Conservation (phyloP, 139 green algal species). For the Chlamydomonas sp. region DNA sequence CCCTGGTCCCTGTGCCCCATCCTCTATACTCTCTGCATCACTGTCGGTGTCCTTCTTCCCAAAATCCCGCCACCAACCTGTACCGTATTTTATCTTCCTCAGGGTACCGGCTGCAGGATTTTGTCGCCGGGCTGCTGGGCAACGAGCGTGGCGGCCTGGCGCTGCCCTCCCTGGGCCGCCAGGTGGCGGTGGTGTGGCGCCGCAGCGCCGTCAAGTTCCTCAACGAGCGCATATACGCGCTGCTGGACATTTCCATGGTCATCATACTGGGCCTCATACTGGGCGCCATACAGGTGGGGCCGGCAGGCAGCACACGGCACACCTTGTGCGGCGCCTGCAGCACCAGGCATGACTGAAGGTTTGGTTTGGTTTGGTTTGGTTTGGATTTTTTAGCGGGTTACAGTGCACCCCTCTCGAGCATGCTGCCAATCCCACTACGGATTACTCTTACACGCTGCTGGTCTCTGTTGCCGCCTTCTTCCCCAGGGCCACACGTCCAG, state of each 20-base stretch:
- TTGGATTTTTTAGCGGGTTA: too few relatives aligned
- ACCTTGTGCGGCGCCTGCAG: too few relatives aligned
- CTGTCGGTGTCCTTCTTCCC: too few relatives aligned
- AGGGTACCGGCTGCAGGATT: background rate
- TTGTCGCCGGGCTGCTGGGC: constrained; percentile 16
- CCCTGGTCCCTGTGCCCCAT: too few relatives aligned
- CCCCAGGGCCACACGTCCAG: constrained; percentile 11
- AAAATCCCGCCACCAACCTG: too few relatives aligned
- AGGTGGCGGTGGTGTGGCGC: constrained; percentile 5
- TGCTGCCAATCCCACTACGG: too few relatives aligned
- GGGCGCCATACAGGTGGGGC: constrained; percentile 20
- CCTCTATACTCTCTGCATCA: too few relatives aligned
- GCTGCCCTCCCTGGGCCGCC: constrained; percentile 7
- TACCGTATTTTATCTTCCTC: background rate
- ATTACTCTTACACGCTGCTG: too few relatives aligned
- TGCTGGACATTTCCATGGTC: constrained; percentile 33
- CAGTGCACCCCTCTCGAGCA: too few relatives aligned
- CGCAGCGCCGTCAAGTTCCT: constrained; percentile 28
- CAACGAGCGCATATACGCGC: constrained; percentile 16
- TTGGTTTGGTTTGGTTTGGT: too few relatives aligned
- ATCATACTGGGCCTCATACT: constrained; percentile 29
- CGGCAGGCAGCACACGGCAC: background rate
- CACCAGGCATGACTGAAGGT: too few relatives aligned
- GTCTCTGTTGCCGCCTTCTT: background rate
- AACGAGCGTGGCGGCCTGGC: constrained; percentile 15